Conservation (phyloP, 2,329 filamentous ascomycete species). For the Penicillium sp. region DNA sequence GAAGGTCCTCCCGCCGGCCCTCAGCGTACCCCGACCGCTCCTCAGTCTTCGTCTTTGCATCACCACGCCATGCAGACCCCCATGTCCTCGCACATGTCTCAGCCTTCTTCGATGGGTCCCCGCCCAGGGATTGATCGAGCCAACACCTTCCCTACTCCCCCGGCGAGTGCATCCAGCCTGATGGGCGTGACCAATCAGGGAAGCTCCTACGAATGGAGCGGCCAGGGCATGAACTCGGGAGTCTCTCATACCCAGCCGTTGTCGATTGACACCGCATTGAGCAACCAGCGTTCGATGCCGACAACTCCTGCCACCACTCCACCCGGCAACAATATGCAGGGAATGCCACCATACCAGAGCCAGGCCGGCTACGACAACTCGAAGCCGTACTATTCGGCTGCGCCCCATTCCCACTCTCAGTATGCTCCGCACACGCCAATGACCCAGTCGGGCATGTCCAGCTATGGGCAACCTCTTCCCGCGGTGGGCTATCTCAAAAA, state of each 20-base stretch:
- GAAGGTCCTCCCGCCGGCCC: slow-evolving; percentile 49
- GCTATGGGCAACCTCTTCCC: slow-evolving; percentile 57
- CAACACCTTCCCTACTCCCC: slow-evolving; percentile 91
- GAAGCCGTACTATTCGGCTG: slow-evolving; percentile 73
- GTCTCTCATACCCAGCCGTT: slow-evolving; percentile 67
- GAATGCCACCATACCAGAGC: slow-evolving; percentile 73
- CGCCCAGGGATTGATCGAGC: slow-evolving; percentile 78
- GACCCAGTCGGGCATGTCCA: slow-evolving; percentile 65
- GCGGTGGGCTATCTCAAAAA: slow-evolving; percentile 70
- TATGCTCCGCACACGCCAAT: slow-evolving; percentile 63
- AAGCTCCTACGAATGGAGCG: slow-evolving; percentile 74
- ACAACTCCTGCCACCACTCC: slow-evolving; percentile 89
- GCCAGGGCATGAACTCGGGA: slow-evolving; percentile 60
- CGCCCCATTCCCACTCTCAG: slow-evolving; percentile 64
- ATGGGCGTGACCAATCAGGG: slow-evolving; percentile 73
- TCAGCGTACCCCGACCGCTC: slow-evolving; percentile 61
- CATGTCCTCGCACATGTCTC: slow-evolving; percentile 60
- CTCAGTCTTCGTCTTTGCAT: slow-evolving; percentile 61
- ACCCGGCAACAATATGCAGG: slow-evolving; percentile 71
- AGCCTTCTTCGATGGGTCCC: slow-evolving; percentile 61
- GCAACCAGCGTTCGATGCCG: slow-evolving; percentile 79
- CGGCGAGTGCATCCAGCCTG: slow-evolving; percentile 86
- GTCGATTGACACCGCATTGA: slow-evolving; percentile 76
- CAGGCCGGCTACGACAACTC: slow-evolving; percentile 72
- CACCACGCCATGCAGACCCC: slow-evolving; percentile 66